A percentile compares a stretch with the other conserved stretches of the same genome.
Evolutionary conservation across 371 early-diverging fungal genomes (phyloP).

Genomic region (Apophysomyces sp.): DNA sequence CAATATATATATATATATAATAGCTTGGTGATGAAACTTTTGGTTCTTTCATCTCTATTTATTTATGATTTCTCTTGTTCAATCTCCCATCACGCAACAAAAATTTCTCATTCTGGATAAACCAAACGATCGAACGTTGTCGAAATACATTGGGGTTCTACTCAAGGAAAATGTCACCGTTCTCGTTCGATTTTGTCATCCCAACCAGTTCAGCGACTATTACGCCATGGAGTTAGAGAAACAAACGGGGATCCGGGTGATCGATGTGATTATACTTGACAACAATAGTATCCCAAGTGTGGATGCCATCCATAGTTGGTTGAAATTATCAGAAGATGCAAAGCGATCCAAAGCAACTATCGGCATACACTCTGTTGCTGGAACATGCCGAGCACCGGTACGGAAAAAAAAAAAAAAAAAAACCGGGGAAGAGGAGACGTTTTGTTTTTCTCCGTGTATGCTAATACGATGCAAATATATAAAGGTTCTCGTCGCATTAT

Average conservation of each 20-base stretch:
- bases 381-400: slow-evolving; percentile 76
- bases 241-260: slow-evolving; percentile 51
- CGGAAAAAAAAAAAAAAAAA: neutral
- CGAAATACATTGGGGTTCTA: slow-evolving; percentile 44
- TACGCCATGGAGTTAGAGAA: slow-evolving; percentile 40
- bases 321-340: slow-evolving; percentile 34
- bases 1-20: neutral
- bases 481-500: slow-evolving; percentile 58
- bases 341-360: slow-evolving; percentile 35
- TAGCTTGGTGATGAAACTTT: neutral
- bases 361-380: slow-evolving; percentile 73
- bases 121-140: slow-evolving; percentile 49
- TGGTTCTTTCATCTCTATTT: slow-evolving; percentile 3
- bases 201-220: slow-evolving; percentile 45
- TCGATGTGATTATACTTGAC: slow-evolving; percentile 59
- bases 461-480: neutral
- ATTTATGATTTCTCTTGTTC: slow-evolving; percentile 23
- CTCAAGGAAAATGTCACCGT: slow-evolving; percentile 48
- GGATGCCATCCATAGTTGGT: slow-evolving; percentile 41
- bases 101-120: slow-evolving; percentile 67
- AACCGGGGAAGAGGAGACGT: neutral
- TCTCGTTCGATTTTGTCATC: slow-evolving; percentile 60
- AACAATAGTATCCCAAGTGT: slow-evolving; percentile 55
- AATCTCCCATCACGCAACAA: slow-evolving; percentile 24
- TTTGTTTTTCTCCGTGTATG: neutral